Base-by-base conservation (phyloP, 2,329 filamentous ascomycete species). In the Colletotrichum liriopes region DNA sequence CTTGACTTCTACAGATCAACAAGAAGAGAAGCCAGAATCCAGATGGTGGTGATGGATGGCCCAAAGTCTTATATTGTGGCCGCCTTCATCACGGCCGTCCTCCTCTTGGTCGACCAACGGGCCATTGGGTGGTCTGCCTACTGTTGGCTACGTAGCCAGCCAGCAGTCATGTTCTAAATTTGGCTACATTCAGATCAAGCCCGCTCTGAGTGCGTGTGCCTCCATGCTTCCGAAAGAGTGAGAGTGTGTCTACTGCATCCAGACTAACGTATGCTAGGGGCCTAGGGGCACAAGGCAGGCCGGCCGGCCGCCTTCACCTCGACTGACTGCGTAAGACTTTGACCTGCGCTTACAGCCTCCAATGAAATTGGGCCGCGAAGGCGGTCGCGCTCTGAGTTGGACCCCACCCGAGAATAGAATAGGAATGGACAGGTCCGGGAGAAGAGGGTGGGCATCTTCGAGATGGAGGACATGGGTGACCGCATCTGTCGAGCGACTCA, bases 41-140 rank as follows among this genome's bases (percentile, higher is more conserved):
- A 73, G 78, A 71, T 74, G 65, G 29, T 78, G 76, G 76, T 79
- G 78, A 81, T 83, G 83, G 82, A 84, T 66, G 81, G 83, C 82
- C 82, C 82, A 85, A 86, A 85, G 86, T 82, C 87, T 89, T 90
- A 90, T 90, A 90, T 88, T 83, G 81, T 86, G 84, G 86, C 82
- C 84, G 82, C 79, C 78, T 79, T 79, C 78, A 78, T 80, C 77
- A 80, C 77, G 83, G 77, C 84, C 85, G 45, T 69, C 66, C 55
- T 65, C 63, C 43, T 66, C 58, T 71, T 62, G 49, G 47, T 59
- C 43, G 43, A 52, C 71, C 68, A 56, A 63, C 63, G 56, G 55
- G 62, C 47, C 63, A 52, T 74, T 62, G 72, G 64, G 62, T 65
- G 65, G 71, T 65, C 64, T 62, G 65, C 41, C 60, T 62, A 43